Evolutionary conservation across 2,329 filamentous ascomycete species (phyloP), one percentile per base, ranked within the genome.

Genomic region (Trichoderma koningiopsis): DNA sequence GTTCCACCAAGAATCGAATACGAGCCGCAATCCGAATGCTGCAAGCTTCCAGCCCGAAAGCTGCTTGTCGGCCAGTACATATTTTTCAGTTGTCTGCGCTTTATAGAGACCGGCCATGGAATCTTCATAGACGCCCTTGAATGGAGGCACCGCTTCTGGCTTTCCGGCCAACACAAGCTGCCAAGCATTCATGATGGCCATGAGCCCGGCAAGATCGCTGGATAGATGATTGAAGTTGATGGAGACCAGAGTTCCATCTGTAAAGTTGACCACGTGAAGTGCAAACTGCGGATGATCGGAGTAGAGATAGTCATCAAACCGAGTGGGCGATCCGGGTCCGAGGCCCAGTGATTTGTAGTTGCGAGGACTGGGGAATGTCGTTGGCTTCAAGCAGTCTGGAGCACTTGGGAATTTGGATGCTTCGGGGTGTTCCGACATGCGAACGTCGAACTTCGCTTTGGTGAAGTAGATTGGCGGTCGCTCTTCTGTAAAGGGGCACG

Each of bases 361-460:
- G 1, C 63, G 63, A 5, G 63, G 35, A 24, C 63, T 67, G 19
- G 63, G 40, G 27, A 59, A 67, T 2, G 40, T 67, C 6, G 29
- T 22, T 13, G 43, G 22, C 10, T 35, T 29, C 16, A 31, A 11
- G 5, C 27, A 19, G n/a, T 67, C 63, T 52, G 63, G 33, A 10
- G 40, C 37, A 22, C 29, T n/a, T 0, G 63, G 63, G 14, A 52
- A 6, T 40, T 47, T 67, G 14, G 63, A 67, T 35, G 63, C 55
- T 29, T 49, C 63, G 7, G 63, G 63, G 2, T 67, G 63, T 8
- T 67, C 63, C 22, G 63, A 58, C 55, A 67, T 67, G 29, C 63
- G 40, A 29, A 59, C 52, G 29, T 29, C 16, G 40, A 67, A 67
- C 16, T 16, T 29, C n/a, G 43, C 63, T 22, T 67, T 67, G 59